Base-by-base conservation (phyloP, 768 basidiomycete genomes). In the Russula sp. region DNA sequence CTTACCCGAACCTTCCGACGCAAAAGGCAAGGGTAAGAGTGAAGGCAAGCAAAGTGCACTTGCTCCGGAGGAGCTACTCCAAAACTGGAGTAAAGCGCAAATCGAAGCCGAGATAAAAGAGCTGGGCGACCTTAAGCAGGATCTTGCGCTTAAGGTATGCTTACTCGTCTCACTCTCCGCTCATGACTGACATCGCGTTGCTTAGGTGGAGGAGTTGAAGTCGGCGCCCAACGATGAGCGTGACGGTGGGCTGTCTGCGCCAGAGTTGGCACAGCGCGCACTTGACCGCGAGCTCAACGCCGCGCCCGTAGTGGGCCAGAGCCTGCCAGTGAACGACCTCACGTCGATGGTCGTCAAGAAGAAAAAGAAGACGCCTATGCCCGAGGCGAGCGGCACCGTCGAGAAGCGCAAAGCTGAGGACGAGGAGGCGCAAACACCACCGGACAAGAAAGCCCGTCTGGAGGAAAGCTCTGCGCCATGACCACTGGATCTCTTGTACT, bases 121-220 rank as follows among this genome's bases (percentile, higher is more conserved):
- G 56, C 75, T 94, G 48, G 76, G 80, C 61, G 88, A 80, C 31
- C 74, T 97, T 44, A 85, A 83, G 70, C 86, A 86, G 68, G 95
- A 98, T 72, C 76, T 98, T 31, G 87, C 88, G 2, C 74, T 89
- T 54, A 98, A 97, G 86, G 93, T 71, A 44, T 11, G 27, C 16
- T 6, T 9, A 14, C 4, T 31, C 1, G 14, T 16, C 20, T 27
- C 35, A 6, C 16, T 13, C 10, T 18, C 5, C 18, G 16, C 18
- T 6, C 57, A 14, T 48, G 51, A n/a, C 27, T 49, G 27, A 49
- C 48, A 22, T 27, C 32, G 27, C 14, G 20, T 52, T 27, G 2
- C 45, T n/a, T 64, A 94, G 92, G 86, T 98, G 18, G 95, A 97
- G 57, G 95, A 98, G 69, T 79, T 97, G 37, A 95, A 91, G 75